Conservation (phyloP, 225 moss, liverwort and hornwort genomes). For the Pseudisothecium myosuroides region DNA sequence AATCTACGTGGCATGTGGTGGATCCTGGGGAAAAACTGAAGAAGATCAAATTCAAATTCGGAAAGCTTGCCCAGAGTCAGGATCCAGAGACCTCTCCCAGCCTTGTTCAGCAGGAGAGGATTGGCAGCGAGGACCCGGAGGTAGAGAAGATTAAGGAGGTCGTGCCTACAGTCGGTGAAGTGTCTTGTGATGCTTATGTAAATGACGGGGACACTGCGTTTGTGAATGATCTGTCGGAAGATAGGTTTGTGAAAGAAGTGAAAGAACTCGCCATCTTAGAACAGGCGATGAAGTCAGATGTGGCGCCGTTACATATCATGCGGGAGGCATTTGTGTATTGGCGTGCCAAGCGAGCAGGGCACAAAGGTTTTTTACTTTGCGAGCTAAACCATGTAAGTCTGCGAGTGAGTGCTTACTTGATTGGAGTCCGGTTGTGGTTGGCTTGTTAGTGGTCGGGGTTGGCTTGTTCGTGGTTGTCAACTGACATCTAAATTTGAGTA, state of each 20-base stretch:
- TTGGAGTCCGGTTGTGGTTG: neutral
- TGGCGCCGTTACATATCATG: conserved; percentile 43
- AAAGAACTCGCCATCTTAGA: conserved; percentile 30
- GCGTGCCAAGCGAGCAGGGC: conserved; percentile 49
- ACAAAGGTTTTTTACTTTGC: conserved; percentile 34
- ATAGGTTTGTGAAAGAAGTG: conserved; percentile 14
- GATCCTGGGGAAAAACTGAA: conserved; percentile 13
- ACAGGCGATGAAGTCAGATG: conserved; percentile 34
- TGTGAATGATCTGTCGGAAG: conserved; percentile 6
- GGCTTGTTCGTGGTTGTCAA: neutral
- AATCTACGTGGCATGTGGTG: conserved; percentile 22
- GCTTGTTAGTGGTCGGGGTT: neutral
- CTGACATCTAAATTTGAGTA: neutral
- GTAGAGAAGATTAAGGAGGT: conserved; percentile 3
- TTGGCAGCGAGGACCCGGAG: neutral
- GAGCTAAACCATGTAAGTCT: conserved; percentile 53
- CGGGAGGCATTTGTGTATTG: conserved; percentile 63
- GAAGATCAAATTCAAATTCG: conserved; percentile 13
- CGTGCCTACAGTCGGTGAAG: neutral
- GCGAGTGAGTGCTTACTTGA: neutral
- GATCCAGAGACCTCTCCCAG: neutral
- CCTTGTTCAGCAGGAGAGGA: neutral
- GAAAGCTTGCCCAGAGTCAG: neutral
- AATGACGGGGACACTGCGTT: neutral
- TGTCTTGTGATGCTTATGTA: neutral